Evolutionary conservation across 179 eudicot genomes (phyloP), one percentile per base, ranked within the genome.

Genomic region (Beta corolliflora): DNA sequence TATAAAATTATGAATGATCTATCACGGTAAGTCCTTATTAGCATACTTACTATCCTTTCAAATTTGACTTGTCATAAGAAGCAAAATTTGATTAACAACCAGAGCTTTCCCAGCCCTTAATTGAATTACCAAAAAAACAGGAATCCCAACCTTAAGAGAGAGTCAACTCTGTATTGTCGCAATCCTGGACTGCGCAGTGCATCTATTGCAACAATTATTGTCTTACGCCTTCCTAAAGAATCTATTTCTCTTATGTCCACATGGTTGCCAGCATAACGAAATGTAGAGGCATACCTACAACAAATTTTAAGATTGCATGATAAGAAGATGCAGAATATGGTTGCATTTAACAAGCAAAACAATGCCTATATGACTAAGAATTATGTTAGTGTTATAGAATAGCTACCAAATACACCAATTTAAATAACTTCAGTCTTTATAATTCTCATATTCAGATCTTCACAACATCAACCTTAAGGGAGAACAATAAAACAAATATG

Each of bases 181-280:
- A 79, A 83, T 63, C 97, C 97, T 55, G 97, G 97, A 61, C 56
- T 29, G 84, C 88, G 73, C 60, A 94, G 85, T 55, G 99, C 99
- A 84, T 96, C 99, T 53, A 94, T 91, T 55, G 98, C 99, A 76
- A 88, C 81, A 78, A 96, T 91, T 83, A 92, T 89, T 18, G 97
- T 96, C 77, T 79, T 87, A 53, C 92, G 96, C 81, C 99, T 92
- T 78, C 94, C 92, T 72, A 90, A 13, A 55, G 83, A 74, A 85
- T 94, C 99, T 23, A 82, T 73, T 80, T 83, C 89, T 84, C 80
- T 91, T 66, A 65, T 52, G 79, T 96, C 99, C 76, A 82, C 76
- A 76, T 90, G 83, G 85, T 94, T 92, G 74, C 97, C 97, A 46
- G 86, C 67, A 84, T 90, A 94, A 31, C 93, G 92, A 75, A 96